phyloP scores from a whole-genome alignment of 2,329 filamentous ascomycete genomes.

The Ophiostoma perfectum region DNA sequence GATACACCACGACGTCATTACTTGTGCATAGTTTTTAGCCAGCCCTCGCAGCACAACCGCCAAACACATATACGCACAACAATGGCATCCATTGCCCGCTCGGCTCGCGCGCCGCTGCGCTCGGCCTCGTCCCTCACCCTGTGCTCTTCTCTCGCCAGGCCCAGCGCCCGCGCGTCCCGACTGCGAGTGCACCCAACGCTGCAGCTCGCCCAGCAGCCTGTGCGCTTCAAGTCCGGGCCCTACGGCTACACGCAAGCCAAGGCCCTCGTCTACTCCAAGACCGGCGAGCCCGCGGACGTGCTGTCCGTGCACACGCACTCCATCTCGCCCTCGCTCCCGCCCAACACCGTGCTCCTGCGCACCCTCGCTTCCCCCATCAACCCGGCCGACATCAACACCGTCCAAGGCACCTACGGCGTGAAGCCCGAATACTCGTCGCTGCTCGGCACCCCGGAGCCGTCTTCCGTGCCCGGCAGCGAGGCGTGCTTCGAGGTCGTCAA shows the following conservation, averaged over 20 bases:
- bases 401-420: slow-evolving; percentile 91
- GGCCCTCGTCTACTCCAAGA: slow-evolving; percentile 68
- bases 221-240: slow-evolving; percentile 51
- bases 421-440: slow-evolving; percentile 71
- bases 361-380: slow-evolving; percentile 91
- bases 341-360: slow-evolving; percentile 65
- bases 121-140: slow-evolving; percentile 1
- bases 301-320: slow-evolving; percentile 65
- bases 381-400: slow-evolving; percentile 95
- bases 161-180: neutral
- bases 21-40: too few relatives aligned
- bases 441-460: slow-evolving; percentile 68
- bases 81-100: slow-evolving; percentile 21
- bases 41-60: neutral
- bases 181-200: neutral
- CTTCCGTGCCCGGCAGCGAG: slow-evolving; percentile 82
- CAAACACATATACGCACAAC: slow-evolving; percentile 7
- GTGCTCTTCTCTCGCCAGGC: neutral
- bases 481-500: slow-evolving; percentile 86
- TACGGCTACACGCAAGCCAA: slow-evolving; percentile 84
- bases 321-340: slow-evolving; percentile 67
- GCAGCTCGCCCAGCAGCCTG: slow-evolving; percentile 4
- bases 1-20: too few relatives aligned
- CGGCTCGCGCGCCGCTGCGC: slow-evolving; percentile 20
- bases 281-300: slow-evolving; percentile 62